Conservation (phyloP, 148 eudicot genomes). For the Spergularia bocconei region DNA sequence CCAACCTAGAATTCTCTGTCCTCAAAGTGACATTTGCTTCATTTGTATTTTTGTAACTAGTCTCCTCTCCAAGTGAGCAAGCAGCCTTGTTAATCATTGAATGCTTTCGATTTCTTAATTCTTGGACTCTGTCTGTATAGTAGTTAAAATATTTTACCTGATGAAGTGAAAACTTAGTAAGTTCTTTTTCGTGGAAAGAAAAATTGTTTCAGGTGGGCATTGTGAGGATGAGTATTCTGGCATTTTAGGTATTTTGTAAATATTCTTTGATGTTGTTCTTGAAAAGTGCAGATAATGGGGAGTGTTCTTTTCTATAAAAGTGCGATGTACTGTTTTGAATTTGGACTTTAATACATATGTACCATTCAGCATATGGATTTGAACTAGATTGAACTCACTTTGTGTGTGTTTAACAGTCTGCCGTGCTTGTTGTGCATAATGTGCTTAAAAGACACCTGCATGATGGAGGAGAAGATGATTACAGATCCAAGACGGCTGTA, state of each 20-base stretch:
- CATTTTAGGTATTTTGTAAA: not conserved
- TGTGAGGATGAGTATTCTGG: not conserved
- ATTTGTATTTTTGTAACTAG: not conserved
- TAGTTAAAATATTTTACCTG: not conserved
- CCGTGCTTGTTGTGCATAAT: constrained; percentile 88
- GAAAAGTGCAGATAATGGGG: not conserved
- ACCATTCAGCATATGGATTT: constrained; percentile 9
- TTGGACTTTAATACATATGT: not conserved
- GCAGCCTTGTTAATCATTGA: not conserved
- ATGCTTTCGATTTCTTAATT: not conserved
- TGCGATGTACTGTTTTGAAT: too few relatives aligned
- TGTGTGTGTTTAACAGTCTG: constrained; percentile 50
- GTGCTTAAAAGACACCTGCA: constrained; percentile 95
- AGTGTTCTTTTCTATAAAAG: too few relatives aligned
- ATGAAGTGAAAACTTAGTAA: not conserved
- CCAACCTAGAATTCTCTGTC: not conserved
- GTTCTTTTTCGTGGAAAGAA: not conserved
- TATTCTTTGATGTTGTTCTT: not conserved
- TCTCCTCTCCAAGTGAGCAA: not conserved
- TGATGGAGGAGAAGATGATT: constrained; percentile 71
- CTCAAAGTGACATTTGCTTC: not conserved
- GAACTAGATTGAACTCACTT: constrained; percentile 10
- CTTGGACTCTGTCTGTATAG: not conserved
- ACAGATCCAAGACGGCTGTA: constrained; percentile 87
- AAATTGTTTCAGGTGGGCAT: not conserved